These are phyloP conservation scores for Neopestalotiopsis sp. DNA, from an alignment of 2,329 filamentous ascomycete genomes.

Conservation along the genomic window DNA sequence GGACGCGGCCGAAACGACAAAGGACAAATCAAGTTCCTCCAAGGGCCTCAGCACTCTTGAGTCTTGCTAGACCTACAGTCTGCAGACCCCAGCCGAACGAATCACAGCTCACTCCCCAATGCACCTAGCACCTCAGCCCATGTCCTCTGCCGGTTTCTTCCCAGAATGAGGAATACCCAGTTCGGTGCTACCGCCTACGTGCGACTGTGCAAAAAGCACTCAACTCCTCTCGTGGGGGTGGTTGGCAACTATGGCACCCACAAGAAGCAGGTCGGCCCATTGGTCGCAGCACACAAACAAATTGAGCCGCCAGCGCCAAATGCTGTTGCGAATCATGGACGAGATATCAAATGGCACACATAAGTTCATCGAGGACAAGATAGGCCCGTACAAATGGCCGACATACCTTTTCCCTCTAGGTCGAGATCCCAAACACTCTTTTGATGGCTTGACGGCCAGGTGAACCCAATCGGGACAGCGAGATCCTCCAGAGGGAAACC, in stretches of 20 bases:
- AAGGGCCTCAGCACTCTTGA: constrained; percentile 10
- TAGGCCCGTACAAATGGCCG: background rate
- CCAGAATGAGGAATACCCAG: background rate
- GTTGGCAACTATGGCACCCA: constrained; percentile 7
- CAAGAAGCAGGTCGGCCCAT: constrained; percentile 12
- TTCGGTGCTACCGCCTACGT: too few species aligned
- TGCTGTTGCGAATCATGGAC: background rate
- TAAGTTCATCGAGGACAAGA: background rate
- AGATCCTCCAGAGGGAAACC: background rate
- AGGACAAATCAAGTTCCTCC: constrained; percentile 24
- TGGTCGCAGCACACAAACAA: background rate
- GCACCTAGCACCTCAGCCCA: background rate
- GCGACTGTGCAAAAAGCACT: background rate
- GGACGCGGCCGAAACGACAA: constrained; percentile 5
- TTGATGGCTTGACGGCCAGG: background rate
- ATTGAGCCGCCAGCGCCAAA: background rate
- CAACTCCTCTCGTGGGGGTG: constrained; percentile 1
- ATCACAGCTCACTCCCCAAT: constrained; percentile 11
- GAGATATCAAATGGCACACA: background rate
- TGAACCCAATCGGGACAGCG: background rate
- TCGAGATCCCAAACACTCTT: background rate
- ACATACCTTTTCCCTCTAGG: background rate
- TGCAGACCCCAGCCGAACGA: constrained; percentile 11
- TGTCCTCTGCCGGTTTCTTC: constrained; percentile 11
- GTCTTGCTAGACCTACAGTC: constrained; percentile 17